phyloP scores from a whole-genome alignment of 1,284 basidiomycete genomes.

The Grifola frondosa region DNA sequence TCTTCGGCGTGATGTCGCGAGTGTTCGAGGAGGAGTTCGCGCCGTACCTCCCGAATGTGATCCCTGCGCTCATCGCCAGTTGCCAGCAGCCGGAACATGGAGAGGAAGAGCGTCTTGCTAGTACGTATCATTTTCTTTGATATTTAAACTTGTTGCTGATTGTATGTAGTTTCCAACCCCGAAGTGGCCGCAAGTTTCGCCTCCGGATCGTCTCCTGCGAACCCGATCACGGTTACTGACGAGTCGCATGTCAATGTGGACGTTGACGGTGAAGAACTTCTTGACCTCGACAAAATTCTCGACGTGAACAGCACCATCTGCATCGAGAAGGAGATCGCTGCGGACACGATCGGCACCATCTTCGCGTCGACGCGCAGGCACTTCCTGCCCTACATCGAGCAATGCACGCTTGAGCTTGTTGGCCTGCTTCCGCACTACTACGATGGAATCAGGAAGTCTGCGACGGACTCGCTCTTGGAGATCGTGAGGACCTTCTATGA shows the following conservation, averaged over 20 bases:
- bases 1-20: constrained; percentile 97
- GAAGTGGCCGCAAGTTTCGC: constrained; percentile 60
- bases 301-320: constrained; percentile 97
- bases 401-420: constrained; percentile 79
- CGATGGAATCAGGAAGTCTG: constrained; percentile 96
- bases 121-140: constrained; percentile 34
- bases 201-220: constrained; percentile 70
- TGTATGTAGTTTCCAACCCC: constrained; percentile 43
- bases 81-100: constrained; percentile 86
- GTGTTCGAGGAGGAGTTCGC: constrained; percentile 97
- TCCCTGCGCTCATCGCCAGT: constrained; percentile 84
- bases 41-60: constrained; percentile 82
- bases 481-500: constrained; percentile 94
- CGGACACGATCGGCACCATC: constrained; percentile 92
- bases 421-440: constrained; percentile 92
- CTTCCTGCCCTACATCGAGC: constrained; percentile 90
- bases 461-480: constrained; percentile 86
- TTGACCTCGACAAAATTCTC: constrained; percentile 82
- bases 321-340: constrained; percentile 99
- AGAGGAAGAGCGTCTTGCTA: constrained; percentile 47
- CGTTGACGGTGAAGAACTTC: constrained; percentile 81
- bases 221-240: constrained; percentile 61
- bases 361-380: constrained; percentile 82
- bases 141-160: neutral
- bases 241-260: constrained; percentile 62